These are phyloP conservation scores for Ochromonas danica DNA, from an alignment of 108 stramenopile genomes.

Conservation along the genomic window DNA sequence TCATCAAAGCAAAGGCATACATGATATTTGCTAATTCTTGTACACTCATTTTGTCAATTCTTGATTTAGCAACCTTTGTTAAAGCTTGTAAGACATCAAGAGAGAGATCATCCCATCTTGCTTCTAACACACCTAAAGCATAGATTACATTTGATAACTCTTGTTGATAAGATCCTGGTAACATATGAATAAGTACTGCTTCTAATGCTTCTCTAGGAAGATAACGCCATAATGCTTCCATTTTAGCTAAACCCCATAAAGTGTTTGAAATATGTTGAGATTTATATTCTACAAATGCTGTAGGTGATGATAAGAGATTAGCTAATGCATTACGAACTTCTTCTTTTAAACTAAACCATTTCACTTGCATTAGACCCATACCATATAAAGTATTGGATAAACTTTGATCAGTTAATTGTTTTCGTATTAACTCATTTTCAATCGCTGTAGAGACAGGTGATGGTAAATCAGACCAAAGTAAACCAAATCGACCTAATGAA, in stretches of 20 bases:
- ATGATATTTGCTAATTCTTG: not conserved
- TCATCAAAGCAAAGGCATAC: not conserved
- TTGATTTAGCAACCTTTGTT: not conserved
- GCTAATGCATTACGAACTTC: not conserved
- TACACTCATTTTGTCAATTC: not conserved
- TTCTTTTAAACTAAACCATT: not conserved
- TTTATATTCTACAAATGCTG: not conserved
- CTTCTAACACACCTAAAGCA: not conserved
- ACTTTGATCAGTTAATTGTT: not conserved
- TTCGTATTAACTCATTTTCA: not conserved
- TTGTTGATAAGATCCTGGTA: not conserved
- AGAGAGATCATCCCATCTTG: not conserved
- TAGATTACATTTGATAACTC: not conserved
- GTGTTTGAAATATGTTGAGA: not conserved
- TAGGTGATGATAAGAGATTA: not conserved
- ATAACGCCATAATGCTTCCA: not conserved
- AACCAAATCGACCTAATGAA: too few relatives aligned
- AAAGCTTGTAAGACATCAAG: not conserved
- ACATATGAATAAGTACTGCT: not conserved
- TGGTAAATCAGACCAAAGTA: not conserved
- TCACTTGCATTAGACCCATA: not conserved
- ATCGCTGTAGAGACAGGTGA: not conserved
- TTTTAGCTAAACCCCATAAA: not conserved
- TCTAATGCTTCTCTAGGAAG: not conserved
- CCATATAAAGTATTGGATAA: not conserved